A percentile compares a stretch with the other conserved stretches of the same genome.
phyloP scores from a whole-genome alignment of 2,329 filamentous ascomycete genomes.

The Aureobasidium sp. region DNA sequence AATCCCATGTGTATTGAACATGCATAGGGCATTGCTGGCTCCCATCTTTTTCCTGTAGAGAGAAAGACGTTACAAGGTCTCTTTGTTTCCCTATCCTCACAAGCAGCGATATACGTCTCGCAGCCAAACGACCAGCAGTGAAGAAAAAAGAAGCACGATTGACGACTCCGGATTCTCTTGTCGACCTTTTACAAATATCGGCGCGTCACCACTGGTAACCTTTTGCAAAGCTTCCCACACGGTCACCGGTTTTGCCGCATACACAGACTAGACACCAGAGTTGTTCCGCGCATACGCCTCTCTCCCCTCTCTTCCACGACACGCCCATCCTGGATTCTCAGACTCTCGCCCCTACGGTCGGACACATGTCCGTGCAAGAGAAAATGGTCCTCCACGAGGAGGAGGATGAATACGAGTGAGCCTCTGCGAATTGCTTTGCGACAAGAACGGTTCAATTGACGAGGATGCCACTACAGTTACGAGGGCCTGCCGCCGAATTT shows the following conservation, averaged over 20 bases:
- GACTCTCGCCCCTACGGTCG: conserved; percentile 12
- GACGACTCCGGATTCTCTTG: neutral
- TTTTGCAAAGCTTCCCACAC: conserved; percentile 8
- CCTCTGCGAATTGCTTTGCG: neutral
- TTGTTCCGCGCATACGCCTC: neutral
- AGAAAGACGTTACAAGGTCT: neutral
- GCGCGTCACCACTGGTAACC: conserved; percentile 6
- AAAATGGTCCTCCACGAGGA: conserved; percentile 25
- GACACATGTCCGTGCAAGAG: conserved; percentile 24
- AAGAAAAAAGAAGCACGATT: neutral
- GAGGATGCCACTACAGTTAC: conserved; percentile 48
- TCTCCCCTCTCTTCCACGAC: neutral
- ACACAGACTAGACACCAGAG: neutral
- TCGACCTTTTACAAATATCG: conserved; percentile 1
- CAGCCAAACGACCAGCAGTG: neutral
- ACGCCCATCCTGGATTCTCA: conserved; percentile 12
- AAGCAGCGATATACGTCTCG: conserved; percentile 8
- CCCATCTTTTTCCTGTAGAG: conserved; percentile 2
- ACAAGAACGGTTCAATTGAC: conserved; percentile 11
- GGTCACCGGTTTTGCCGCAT: conserved; percentile 7
- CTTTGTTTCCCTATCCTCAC: neutral
- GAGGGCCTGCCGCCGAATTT: conserved; percentile 92
- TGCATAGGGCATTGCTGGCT: neutral
- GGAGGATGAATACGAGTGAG: conserved; percentile 25
- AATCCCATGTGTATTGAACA: conserved; percentile 3